These are phyloP conservation scores for Pleurotus sapidus DNA, from an alignment of 768 basidiomycete species.

Conservation along the genomic window DNA sequence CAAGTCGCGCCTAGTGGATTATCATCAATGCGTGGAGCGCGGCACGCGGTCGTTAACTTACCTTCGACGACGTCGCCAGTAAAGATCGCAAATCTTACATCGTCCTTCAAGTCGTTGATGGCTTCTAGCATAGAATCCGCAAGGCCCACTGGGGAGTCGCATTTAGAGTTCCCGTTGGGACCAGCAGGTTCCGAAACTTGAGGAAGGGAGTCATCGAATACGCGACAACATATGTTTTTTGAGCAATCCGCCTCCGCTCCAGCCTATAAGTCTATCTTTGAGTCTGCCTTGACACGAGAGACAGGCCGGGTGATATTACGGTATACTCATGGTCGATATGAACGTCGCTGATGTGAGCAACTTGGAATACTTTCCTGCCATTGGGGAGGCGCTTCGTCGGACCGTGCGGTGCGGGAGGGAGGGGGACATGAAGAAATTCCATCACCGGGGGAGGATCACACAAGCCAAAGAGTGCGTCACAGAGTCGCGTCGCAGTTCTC, in stretches of 20 bases:
- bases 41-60: slow-evolving; percentile 4
- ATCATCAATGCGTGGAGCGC: background rate
- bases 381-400: slow-evolving; percentile 13
- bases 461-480: slow-evolving; percentile 34
- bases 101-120: slow-evolving; percentile 17
- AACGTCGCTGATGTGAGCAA: slow-evolving; percentile 36
- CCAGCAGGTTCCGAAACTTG: slow-evolving; percentile 26
- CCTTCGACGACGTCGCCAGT: slow-evolving; percentile 40
- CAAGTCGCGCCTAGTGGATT: slow-evolving; percentile 20
- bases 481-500: slow-evolving; percentile 31
- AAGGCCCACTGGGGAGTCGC: slow-evolving; percentile 31
- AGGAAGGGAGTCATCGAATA: slow-evolving; percentile 20
- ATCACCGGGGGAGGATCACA: slow-evolving; percentile 25
- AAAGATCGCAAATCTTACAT: slow-evolving; percentile 29
- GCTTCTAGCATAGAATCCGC: slow-evolving; percentile 34
- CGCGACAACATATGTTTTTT: slow-evolving; percentile 35
- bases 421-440: slow-evolving; percentile 20
- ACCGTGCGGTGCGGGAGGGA: slow-evolving; percentile 21
- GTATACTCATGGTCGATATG: slow-evolving; percentile 36
- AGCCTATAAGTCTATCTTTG: slow-evolving; percentile 13
- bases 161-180: slow-evolving; percentile 26
- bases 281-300: background rate
- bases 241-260: slow-evolving; percentile 34
- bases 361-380: slow-evolving; percentile 23
- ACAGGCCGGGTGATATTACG: slow-evolving; percentile 12